Percentiles rank a stretch among this genome's conserved stretches.
Conservation (phyloP, 768 basidiomycete species). For the Suillus paluster region DNA sequence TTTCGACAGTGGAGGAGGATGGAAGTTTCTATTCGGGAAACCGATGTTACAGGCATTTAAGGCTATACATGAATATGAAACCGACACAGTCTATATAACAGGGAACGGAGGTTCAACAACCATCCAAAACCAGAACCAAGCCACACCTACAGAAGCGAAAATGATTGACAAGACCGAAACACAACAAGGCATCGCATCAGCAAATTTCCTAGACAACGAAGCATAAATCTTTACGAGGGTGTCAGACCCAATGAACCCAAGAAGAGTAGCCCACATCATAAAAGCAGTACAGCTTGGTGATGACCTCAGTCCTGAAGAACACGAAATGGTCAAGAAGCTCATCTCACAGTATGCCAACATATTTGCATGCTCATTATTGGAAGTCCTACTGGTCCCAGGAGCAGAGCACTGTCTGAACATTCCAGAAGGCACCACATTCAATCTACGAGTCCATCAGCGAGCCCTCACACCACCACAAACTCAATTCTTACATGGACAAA, state of each 20-base stretch:
- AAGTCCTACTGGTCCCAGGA: conserved; percentile 35
- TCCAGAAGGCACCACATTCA: neutral
- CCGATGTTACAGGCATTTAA: conserved; percentile 25
- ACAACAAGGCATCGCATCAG: no score
- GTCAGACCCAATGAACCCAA: conserved; percentile 6
- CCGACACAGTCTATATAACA: conserved; percentile 6
- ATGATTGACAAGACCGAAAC: no score
- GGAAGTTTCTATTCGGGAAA: conserved; percentile 36
- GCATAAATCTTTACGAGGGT: neutral
- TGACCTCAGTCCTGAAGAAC: conserved; percentile 27
- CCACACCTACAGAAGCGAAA: no score
- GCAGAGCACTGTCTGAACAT: conserved; percentile 1
- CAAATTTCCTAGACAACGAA: no score
- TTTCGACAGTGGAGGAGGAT: conserved; percentile 31
- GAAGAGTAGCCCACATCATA: conserved; percentile 25
- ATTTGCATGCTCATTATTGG: conserved; percentile 44
- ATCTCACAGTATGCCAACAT: conserved; percentile 40
- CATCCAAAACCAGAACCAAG: neutral
- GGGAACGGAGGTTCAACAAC: no score
- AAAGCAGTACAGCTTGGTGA: conserved; percentile 29
- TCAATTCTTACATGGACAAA: conserved; percentile 1
- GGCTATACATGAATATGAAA: conserved; percentile 29
- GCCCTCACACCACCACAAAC: conserved; percentile 5
- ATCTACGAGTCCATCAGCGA: neutral
- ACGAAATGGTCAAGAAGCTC: conserved; percentile 37